Percentiles rank a stretch among this genome's conserved stretches.
phyloP scores from a whole-genome alignment of 192 early-diverging fungal genomes.

The Backusella parvicylindrica region DNA sequence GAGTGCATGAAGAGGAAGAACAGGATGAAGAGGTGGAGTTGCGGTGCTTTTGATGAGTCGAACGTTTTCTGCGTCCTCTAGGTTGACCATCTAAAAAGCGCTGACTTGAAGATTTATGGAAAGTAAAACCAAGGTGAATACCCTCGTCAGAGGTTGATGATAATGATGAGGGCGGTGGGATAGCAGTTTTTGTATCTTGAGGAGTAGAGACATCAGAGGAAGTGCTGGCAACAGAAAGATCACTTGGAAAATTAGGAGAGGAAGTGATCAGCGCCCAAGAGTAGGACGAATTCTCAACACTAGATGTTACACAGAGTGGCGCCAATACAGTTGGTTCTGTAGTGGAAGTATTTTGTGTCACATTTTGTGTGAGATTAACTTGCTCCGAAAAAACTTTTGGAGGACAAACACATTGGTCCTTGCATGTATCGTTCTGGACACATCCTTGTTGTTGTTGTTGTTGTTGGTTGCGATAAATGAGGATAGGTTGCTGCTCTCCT shows the following conservation, averaged over 20 bases:
- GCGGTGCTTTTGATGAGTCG: not conserved
- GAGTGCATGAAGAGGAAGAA: not conserved
- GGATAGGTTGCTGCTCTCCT: not conserved
- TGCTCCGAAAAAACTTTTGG: not conserved
- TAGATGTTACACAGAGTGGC: slow-evolving; percentile 6
- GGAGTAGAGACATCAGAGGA: not conserved
- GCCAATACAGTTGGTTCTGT: not conserved
- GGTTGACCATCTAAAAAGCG: slow-evolving; percentile 12
- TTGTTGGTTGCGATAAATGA: not conserved
- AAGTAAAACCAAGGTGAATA: slow-evolving; percentile 3
- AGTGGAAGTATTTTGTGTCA: not conserved
- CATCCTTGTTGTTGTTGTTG: not conserved
- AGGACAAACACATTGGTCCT: slow-evolving; percentile 2
- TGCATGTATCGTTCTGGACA: not conserved
- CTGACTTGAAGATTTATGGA: slow-evolving; percentile 3
- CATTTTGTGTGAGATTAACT: not conserved
- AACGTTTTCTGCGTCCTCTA: not conserved
- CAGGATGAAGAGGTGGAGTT: not conserved
- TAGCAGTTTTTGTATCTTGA: not conserved
- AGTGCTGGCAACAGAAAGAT: not conserved
- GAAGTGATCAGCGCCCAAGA: slow-evolving; percentile 17
- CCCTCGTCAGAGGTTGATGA: not conserved
- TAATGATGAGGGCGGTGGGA: not conserved
- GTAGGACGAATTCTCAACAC: slow-evolving; percentile 6
- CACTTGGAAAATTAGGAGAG: not conserved